Conservation (phyloP, 2,329 filamentous ascomycete genomes). For the Intubia oerlemansii region DNA sequence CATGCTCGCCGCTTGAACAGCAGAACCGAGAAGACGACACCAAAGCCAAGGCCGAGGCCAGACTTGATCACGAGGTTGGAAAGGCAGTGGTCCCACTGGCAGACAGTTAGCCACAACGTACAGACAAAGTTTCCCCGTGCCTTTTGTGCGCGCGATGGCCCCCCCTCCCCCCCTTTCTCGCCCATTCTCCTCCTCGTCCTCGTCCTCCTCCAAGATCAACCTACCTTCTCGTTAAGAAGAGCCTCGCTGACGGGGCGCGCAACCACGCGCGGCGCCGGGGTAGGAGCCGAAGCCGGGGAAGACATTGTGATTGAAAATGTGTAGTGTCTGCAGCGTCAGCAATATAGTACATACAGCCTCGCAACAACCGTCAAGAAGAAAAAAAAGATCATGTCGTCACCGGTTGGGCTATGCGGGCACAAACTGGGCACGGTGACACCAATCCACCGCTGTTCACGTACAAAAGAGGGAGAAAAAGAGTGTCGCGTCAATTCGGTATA, state of each 20-base stretch:
- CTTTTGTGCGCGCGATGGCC: too few relatives aligned
- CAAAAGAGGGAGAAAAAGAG: background rate
- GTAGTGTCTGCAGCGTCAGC: background rate
- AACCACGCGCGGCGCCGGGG: constrained; percentile 38
- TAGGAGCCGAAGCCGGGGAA: constrained; percentile 29
- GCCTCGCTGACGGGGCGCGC: constrained; percentile 89
- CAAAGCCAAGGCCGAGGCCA: constrained; percentile 85
- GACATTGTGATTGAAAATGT: constrained; percentile 19
- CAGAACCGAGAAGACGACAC: constrained; percentile 94
- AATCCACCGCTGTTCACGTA: background rate
- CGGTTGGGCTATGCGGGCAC: background rate
- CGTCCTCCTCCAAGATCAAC: too few relatives aligned
- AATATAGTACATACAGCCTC: too few relatives aligned
- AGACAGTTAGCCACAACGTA: too few relatives aligned
- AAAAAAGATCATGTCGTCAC: too few relatives aligned
- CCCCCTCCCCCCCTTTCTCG: too few relatives aligned
- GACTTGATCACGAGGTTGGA: constrained; percentile 96
- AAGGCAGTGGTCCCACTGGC: constrained; percentile 95
- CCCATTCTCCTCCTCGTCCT: too few relatives aligned
- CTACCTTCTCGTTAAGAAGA: constrained; percentile 96
- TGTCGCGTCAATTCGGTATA: too few relatives aligned
- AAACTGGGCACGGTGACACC: background rate
- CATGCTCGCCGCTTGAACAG: constrained; percentile 96
- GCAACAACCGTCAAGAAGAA: too few relatives aligned
- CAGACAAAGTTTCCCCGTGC: too few relatives aligned